These are phyloP conservation scores for Cardamine occulta DNA, from an alignment of 345 rosid species.

Conservation along the genomic window DNA sequence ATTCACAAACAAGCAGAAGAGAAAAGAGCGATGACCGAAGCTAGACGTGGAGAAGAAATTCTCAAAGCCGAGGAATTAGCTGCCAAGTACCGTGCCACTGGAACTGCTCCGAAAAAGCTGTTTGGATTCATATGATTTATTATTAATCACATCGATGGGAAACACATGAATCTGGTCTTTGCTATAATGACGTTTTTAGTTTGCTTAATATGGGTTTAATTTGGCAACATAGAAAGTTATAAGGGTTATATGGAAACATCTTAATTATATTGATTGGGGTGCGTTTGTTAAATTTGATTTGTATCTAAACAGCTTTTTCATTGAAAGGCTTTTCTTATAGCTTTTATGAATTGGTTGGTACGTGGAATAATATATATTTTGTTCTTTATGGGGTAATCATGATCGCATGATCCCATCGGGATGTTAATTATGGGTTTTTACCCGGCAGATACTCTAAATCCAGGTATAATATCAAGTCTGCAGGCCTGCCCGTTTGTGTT, in stretches of 20 bases:
- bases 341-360: neutral
- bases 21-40: conserved; percentile 48
- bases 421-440: too few relatives aligned
- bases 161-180: neutral
- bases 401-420: neutral
- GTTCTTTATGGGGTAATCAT: conserved; percentile 7
- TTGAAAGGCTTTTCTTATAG: neutral
- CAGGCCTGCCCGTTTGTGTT: too few relatives aligned
- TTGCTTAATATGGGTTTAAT: conserved; percentile 18
- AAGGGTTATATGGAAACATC: conserved; percentile 7
- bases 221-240: conserved; percentile 1
- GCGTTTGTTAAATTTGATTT: conserved; percentile 21
- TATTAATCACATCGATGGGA: neutral
- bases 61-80: conserved; percentile 46
- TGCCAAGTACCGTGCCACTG: conserved; percentile 43
- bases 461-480: too few relatives aligned
- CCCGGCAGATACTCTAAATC: too few relatives aligned
- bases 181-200: conserved; percentile 1
- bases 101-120: conserved; percentile 44
- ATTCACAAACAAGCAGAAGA: conserved; percentile 46
- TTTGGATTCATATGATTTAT: conserved; percentile 36
- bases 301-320: conserved; percentile 3
- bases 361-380: neutral
- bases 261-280: conserved; percentile 12
- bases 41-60: conserved; percentile 36